Evolutionary conservation across 139 green algal genomes (phyloP).

Genomic region (Micractinium sp.): DNA sequence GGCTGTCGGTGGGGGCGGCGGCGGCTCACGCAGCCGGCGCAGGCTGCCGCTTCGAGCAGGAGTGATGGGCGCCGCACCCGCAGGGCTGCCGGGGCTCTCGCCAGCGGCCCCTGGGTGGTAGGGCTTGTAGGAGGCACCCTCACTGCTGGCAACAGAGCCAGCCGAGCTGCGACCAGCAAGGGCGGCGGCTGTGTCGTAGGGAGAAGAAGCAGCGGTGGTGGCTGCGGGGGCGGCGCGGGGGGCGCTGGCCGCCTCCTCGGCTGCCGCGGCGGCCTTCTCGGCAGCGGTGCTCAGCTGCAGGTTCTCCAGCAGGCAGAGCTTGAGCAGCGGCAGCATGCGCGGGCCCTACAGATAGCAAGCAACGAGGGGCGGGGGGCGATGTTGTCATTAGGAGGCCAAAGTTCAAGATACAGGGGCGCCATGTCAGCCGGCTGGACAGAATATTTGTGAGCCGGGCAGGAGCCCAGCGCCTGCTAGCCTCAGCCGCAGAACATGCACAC

Average conservation of each 20-base stretch:
- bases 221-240: background rate
- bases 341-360: background rate
- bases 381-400: background rate
- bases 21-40: background rate
- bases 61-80: background rate
- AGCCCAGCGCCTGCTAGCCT: no score
- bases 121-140: background rate
- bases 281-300: constrained; percentile 11
- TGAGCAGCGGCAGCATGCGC: constrained; percentile 38
- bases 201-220: background rate
- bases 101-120: no score
- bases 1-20: no score
- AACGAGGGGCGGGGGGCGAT: background rate
- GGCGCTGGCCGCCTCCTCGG: background rate
- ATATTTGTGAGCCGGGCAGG: no score
- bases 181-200: background rate
- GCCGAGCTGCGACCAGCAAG: background rate
- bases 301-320: constrained; percentile 31
- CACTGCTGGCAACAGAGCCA: background rate
- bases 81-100: background rate
- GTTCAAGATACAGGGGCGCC: no score
- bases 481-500: no score
- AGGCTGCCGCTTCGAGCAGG: background rate
- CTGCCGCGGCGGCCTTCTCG: background rate
- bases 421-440: no score